Base-by-base conservation (phyloP, 2,329 filamentous ascomycete genomes). In the Teratosphaeria epicoccoides region DNA sequence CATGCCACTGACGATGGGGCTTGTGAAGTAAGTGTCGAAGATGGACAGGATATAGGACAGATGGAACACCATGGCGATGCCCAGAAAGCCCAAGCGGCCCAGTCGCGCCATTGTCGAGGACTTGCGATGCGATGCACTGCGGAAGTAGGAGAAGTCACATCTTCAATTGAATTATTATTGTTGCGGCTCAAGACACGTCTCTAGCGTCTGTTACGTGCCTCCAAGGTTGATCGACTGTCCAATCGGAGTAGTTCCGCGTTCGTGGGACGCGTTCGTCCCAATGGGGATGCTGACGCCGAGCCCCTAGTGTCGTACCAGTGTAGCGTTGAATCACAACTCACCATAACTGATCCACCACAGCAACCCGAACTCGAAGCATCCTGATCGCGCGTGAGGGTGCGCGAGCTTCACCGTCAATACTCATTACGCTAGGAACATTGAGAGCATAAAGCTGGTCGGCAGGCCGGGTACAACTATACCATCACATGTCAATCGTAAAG, bases 21-120 rank as follows among this genome's bases (percentile, higher is more conserved):
- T 96, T 66, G 96, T 89, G 67, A 98, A 98, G 72, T 98, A 97
- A 58, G 97, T 93, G 70, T 96, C 90, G 72, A 98, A 98, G 64
- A 97, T 97, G 54, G 89, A 95, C 67, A 85, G 87, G 52, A 95
- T 85, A 70, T 98, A 98, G 58, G 95, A 81, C 50, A 97, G 70
- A 71, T 98, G 94, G 68, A 98, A 98, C 55, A 91, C 73, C 66
- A 96, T 80, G 61, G 93, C 93, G 66, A 95, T 81, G 67, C 85
- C 83, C 69, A 97, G 73, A 68, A 98, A 97, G 66, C 84, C 84
- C 65, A 87, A 80, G 66, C 90, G 88, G 60, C 79, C 75, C 54
- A 82, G 70, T 63, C 79, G 77, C 62, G 73, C 72, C 74, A 76
- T 76, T 55, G 29, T 64, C 49, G 46, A 28, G 24, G 51, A 22